Percentiles rank a stretch among this genome's conserved stretches.
Conservation (phyloP, 768 basidiomycete genomes). For the Phlegmacium glaucopus region DNA sequence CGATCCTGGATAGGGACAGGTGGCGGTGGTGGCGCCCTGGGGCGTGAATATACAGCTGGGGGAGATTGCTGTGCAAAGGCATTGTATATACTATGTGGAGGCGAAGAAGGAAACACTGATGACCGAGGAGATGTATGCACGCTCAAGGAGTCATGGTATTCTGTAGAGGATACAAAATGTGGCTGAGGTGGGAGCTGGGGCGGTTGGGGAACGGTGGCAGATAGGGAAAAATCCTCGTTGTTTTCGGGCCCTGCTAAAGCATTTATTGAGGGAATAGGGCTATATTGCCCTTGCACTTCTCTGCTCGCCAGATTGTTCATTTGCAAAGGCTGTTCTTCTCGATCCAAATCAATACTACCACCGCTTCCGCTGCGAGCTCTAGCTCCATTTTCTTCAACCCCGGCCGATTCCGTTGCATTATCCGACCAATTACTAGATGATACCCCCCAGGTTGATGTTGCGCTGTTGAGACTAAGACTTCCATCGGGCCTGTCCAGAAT, state of each 20-base stretch:
- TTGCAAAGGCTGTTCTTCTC: conserved; percentile 7
- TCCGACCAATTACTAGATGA: background rate
- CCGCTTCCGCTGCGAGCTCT: conserved; percentile 18
- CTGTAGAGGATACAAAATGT: conserved; percentile 13
- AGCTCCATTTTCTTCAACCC: conserved; percentile 27
- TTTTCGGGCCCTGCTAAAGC: conserved; percentile 34
- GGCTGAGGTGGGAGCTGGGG: conserved; percentile 12
- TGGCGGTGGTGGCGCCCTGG: conserved; percentile 11
- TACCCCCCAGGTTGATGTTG: conserved; percentile 5
- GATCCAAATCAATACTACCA: conserved; percentile 14
- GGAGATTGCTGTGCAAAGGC: conserved; percentile 8
- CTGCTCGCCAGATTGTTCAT: conserved; percentile 6
- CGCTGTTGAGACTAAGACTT: conserved; percentile 50
- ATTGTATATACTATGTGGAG: conserved; percentile 16
- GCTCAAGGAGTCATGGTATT: conserved; percentile 19
- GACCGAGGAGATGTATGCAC: conserved; percentile 18
- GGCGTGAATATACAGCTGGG: conserved; percentile 10
- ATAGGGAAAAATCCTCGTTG: conserved; percentile 50
- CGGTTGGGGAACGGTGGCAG: conserved; percentile 31
- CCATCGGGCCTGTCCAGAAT: conserved; percentile 42
- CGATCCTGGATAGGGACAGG: conserved; percentile 15
- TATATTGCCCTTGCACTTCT: conserved; percentile 9
- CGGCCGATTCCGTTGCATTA: conserved; percentile 11
- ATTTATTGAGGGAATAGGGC: conserved; percentile 9
- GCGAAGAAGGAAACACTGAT: conserved; percentile 12